Conservation (phyloP, 768 basidiomycete genomes). For the Amanita inopinata region DNA sequence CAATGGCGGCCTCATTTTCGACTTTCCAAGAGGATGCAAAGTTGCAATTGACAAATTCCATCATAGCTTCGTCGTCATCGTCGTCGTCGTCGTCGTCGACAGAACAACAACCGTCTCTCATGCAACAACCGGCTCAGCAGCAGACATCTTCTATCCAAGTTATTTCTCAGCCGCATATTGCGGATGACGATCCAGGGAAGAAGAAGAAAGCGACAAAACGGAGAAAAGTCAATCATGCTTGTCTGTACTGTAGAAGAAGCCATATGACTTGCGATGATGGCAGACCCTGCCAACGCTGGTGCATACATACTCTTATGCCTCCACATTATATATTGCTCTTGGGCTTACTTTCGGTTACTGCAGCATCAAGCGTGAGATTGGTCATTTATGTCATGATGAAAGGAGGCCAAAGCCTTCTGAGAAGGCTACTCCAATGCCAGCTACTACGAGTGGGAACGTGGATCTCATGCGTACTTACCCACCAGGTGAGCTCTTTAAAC, state of each 20-base stretch:
- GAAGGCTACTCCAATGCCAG: constrained; percentile 27
- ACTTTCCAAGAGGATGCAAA: constrained; percentile 4
- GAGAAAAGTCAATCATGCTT: constrained; percentile 87
- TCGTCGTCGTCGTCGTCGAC: neutral
- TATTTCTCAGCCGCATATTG: constrained; percentile 4
- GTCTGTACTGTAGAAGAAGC: constrained; percentile 85
- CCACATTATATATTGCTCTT: constrained; percentile 10
- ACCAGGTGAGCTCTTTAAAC: constrained; percentile 27
- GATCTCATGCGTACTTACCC: constrained; percentile 33
- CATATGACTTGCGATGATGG: constrained; percentile 92
- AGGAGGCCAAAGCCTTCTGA: constrained; percentile 43
- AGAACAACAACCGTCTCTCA: neutral
- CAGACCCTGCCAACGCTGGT: constrained; percentile 90
- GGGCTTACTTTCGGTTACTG: constrained; percentile 8
- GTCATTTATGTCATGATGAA: constrained; percentile 90
- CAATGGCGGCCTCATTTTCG: constrained; percentile 5
- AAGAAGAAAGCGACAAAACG: constrained; percentile 53
- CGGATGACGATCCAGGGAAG: constrained; percentile 29
- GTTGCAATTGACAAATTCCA: neutral
- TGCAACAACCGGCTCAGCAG: neutral
- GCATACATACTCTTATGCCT: constrained; percentile 22
- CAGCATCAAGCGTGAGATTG: constrained; percentile 95
- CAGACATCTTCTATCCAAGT: neutral
- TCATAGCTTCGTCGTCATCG: neutral
- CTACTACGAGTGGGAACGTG: constrained; percentile 13